Evolutionary conservation across 2,329 filamentous ascomycete species (phyloP), one percentile per base, ranked within the genome.

Genomic region (Tolypocladium capitatum): DNA sequence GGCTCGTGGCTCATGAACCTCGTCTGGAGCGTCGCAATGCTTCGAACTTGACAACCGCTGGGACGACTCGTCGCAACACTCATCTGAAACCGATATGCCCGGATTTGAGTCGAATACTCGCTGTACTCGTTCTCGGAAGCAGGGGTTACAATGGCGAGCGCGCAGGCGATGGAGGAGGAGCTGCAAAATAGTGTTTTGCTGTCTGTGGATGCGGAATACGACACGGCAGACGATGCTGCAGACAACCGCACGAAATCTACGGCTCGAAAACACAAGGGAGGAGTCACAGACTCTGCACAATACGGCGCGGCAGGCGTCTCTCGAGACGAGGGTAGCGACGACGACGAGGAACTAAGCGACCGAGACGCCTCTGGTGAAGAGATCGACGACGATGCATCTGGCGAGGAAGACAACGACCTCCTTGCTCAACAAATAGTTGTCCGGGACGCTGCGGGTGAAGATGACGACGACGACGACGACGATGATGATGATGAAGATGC

Each of bases 111-210:
- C 38, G 45, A 36, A 48, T 32, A 46, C 46, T 36, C 50, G 48
- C 46, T 43, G 24, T 44, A 50, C 47, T 49, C 49, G 53, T 53
- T 51, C 52, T 49, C 50, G 51, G 53, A 57, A 54, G 55, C 54
- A 55, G 53, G 52, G 53, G 55, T 56, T 55, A 63, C 53, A 43
- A 76, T 76, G 72, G 62, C 70, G 46, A 75, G 69, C 55, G 68
- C 71, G 48, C 74, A 76, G 56, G 65, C 71, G 45, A 77, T 75
- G 64, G 71, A 78, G 58, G 75, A 80, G 50, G 73, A 78, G 60
- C 66, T 77, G 48, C 76, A 78, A 56, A 73, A 76, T 55, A 77
- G 74, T 59, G 71, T 70, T 40, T 64, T 74, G 53, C 65, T 72
- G 48, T 75, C 73, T 6, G 73, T 75, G 49, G 71, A 70, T 48